Conservation (phyloP, 2,329 filamentous ascomycete species). For the Sporothrix euskadiensis region DNA sequence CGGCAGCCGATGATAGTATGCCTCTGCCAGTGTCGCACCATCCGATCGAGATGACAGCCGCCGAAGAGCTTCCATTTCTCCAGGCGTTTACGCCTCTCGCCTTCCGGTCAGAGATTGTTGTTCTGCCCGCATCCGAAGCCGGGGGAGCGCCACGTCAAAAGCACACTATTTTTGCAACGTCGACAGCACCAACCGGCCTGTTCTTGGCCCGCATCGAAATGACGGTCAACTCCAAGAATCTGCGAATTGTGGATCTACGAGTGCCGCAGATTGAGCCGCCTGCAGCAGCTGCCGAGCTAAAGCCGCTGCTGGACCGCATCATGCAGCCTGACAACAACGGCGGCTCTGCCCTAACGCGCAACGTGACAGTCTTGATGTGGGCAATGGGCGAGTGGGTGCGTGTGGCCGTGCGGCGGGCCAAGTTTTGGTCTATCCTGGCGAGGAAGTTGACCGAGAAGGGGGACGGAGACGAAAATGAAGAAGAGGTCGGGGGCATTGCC, state of each 20-base stretch:
- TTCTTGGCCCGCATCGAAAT: conserved; percentile 61
- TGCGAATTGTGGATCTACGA: conserved; percentile 54
- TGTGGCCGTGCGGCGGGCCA: conserved; percentile 59
- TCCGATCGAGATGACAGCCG: conserved; percentile 61
- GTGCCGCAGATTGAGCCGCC: conserved; percentile 59
- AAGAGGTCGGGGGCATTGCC: background rate
- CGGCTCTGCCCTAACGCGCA: conserved; percentile 50
- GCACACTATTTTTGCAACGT: conserved; percentile 57
- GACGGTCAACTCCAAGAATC: conserved; percentile 55
- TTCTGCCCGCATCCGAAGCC: conserved; percentile 42
- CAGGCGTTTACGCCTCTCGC: conserved; percentile 69
- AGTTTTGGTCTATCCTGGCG: conserved; percentile 61
- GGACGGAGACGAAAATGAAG: conserved; percentile 2
- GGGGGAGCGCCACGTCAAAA: conserved; percentile 41
- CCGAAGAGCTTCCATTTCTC: conserved; percentile 68
- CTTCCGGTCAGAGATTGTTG: conserved; percentile 56
- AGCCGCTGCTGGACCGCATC: conserved; percentile 52
- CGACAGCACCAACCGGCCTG: conserved; percentile 51
- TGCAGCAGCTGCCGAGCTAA: conserved; percentile 57
- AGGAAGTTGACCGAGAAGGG: conserved; percentile 47
- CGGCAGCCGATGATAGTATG: conserved; percentile 38
- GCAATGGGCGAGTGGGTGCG: conserved; percentile 69
- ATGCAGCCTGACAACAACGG: conserved; percentile 27
- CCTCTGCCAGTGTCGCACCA: conserved; percentile 60
- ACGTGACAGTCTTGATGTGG: conserved; percentile 64